Percentiles rank a stretch among this genome's conserved stretches.
phyloP scores from a whole-genome alignment of 805 yeast genomes.

The Candida gorgasii region DNA sequence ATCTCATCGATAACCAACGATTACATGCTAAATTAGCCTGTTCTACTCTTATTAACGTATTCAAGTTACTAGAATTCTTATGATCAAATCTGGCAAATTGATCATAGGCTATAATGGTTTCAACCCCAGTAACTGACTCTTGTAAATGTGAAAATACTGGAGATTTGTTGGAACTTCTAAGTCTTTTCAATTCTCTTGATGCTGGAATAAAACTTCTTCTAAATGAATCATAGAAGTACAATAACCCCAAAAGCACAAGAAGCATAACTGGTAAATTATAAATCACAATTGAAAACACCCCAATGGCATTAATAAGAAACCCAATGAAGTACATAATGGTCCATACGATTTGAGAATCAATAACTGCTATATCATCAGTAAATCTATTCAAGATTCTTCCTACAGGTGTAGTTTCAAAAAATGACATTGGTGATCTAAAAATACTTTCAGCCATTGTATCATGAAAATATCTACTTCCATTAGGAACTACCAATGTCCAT shows the following conservation, averaged over 20 bases:
- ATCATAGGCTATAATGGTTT: conserved; percentile 34
- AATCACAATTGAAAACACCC: conserved; percentile 31
- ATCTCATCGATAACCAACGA: conserved; percentile 40
- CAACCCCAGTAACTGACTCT: conserved; percentile 38
- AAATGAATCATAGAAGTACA: conserved; percentile 31
- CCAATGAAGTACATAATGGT: conserved; percentile 25
- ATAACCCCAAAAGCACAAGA: conserved; percentile 25
- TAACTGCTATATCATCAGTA: conserved; percentile 35
- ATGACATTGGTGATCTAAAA: conserved; percentile 42
- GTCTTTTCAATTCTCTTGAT: conserved; percentile 35
- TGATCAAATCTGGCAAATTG: conserved; percentile 30
- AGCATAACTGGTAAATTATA: conserved; percentile 35
- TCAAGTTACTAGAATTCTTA: conserved; percentile 25
- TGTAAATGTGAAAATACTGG: conserved; percentile 39
- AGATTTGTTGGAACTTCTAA: conserved; percentile 29
- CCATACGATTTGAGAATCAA: conserved; percentile 38
- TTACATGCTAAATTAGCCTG: conserved; percentile 24
- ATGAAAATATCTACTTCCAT: conserved; percentile 35
- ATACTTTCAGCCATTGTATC: conserved; percentile 36
- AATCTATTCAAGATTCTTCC: conserved; percentile 42
- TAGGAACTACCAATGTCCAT: conserved; percentile 32
- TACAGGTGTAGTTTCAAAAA: conserved; percentile 43
- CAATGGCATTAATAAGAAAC: conserved; percentile 23
- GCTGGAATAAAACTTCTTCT: conserved; percentile 35
- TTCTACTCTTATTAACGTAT: conserved; percentile 23